Evolutionary conservation across 1,139 yeast genomes (phyloP).

Genomic region (Diutina scorzettiae): DNA sequence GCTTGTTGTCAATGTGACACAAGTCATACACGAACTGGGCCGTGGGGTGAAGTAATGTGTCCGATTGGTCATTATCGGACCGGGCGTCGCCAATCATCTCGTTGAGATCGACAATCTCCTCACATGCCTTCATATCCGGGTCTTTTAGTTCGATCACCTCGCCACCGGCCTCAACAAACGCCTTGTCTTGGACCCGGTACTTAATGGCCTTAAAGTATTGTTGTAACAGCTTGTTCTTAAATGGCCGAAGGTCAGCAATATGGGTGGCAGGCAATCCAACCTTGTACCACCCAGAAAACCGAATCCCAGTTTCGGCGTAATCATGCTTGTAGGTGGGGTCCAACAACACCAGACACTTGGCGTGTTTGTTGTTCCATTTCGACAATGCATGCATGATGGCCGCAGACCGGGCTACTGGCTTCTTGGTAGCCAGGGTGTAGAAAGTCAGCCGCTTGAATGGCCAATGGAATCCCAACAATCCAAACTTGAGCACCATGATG

Average conservation of each 20-base stretch:
- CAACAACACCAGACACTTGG: slow-evolving; percentile 23
- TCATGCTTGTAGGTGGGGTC: slow-evolving; percentile 28
- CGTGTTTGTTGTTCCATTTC: slow-evolving; percentile 20
- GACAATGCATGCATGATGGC: slow-evolving; percentile 27
- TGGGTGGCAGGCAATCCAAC: slow-evolving; percentile 27
- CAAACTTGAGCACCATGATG: slow-evolving; percentile 24
- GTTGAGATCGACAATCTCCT: slow-evolving; percentile 22
- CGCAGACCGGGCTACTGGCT: slow-evolving; percentile 30
- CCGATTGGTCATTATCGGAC: slow-evolving; percentile 22
- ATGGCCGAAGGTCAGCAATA: slow-evolving; percentile 28
- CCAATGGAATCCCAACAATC: slow-evolving; percentile 34
- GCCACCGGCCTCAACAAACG: slow-evolving; percentile 25
- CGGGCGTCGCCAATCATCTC: slow-evolving; percentile 26
- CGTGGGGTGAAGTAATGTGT: slow-evolving; percentile 24
- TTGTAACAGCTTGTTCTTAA: slow-evolving; percentile 15
- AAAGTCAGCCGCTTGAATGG: slow-evolving; percentile 32
- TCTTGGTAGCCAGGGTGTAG: slow-evolving; percentile 23
- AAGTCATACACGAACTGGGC: slow-evolving; percentile 18
- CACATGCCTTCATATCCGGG: slow-evolving; percentile 19
- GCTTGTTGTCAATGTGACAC: slow-evolving; percentile 16
- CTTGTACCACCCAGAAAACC: slow-evolving; percentile 28
- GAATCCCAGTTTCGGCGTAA: slow-evolving; percentile 20
- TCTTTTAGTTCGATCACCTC: slow-evolving; percentile 15
- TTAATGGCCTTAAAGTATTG: slow-evolving; percentile 29
- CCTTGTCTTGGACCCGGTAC: slow-evolving; percentile 25